Evolutionary conservation across 2,329 filamentous ascomycete species (phyloP), one percentile per base, ranked within the genome.

Genomic region (Trichoderma sp.): DNA sequence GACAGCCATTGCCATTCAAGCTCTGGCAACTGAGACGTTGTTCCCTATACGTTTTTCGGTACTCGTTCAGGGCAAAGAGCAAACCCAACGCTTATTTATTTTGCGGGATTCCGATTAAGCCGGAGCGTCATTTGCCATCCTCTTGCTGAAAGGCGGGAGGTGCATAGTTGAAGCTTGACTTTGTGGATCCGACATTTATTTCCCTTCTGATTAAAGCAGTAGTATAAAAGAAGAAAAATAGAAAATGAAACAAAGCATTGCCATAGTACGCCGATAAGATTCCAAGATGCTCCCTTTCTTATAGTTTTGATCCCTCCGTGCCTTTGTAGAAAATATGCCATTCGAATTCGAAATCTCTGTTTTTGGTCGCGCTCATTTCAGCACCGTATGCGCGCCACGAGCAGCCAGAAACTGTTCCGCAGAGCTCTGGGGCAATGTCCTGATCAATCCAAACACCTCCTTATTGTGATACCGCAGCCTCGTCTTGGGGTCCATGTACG

Each of bases 101-200:
- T 70, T 72, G 73, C 76, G 47, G 91, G 91, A 93, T 93, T 92
- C 91, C 93, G 91, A 97, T 96, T 97, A 97, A 97, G 94, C 94
- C 94, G 94, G 94, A 97, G 94, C 92, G 88, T 88, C 90, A 91
- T 90, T 89, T 94, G 90, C 87, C 92, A 90, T 89, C 87, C 89
- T 86, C 85, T 84, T 83, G 82, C 88, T 84, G 92, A 97, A 83
- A 96, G 92, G 88, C 85, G 80, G 80, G 82, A 84, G 89, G 89
- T 91, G 92, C 90, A 89, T 97, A 92, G 93, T 91, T 88, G 90
- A 87, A 84, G 93, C 88, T 97, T 97, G 94, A 97, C 93, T 97
- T 93, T 92, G 92, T 88, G 90, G 92, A 87, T 91, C 92, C 85
- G 82, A 96, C 92, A 95, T 74, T 73, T 63, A 14, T 35, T 43